Percentiles rank a stretch among this genome's conserved stretches.
These are phyloP conservation scores for Penicillium riverlandense DNA, from an alignment of 495 filamentous ascomycete genomes.

Conservation along the genomic window DNA sequence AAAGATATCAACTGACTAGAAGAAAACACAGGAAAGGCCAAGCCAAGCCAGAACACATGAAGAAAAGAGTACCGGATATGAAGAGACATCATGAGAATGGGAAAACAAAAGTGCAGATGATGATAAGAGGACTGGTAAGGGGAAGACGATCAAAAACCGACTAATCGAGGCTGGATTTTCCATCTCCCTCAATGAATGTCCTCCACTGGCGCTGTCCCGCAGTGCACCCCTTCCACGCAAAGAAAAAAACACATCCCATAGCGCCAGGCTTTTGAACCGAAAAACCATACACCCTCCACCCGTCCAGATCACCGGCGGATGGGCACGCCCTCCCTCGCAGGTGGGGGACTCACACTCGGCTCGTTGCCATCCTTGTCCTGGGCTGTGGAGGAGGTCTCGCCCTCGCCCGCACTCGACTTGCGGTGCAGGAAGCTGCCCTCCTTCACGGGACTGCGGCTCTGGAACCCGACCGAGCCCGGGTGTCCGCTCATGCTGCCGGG, in stretches of 20 bases:
- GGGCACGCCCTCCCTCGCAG: conserved; percentile 52
- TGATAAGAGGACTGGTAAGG: too few relatives aligned
- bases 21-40: too few relatives aligned
- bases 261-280: conserved; percentile 37
- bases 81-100: too few relatives aligned
- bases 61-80: too few relatives aligned
- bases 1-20: too few relatives aligned
- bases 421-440: conserved; percentile 78
- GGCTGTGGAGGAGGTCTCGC: conserved; percentile 14
- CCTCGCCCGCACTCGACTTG: conserved; percentile 48
- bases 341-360: conserved; percentile 38
- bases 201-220: conserved; percentile 16
- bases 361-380: conserved; percentile 27
- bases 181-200: neutral
- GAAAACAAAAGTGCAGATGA: too few relatives aligned
- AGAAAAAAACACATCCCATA: conserved; percentile 20
- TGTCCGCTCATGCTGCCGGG: conserved; percentile 41
- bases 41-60: too few relatives aligned
- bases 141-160: too few relatives aligned
- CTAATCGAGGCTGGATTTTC: neutral
- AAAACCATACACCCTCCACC: conserved; percentile 10
- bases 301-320: conserved; percentile 43
- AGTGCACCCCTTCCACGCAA: conserved; percentile 13
- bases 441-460: conserved; percentile 74
- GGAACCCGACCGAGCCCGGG: conserved; percentile 41